Evolutionary conservation across 108 stramenopile genomes (phyloP), one percentile per base, ranked within the genome.

Genomic region (Nitzschia sp.): DNA sequence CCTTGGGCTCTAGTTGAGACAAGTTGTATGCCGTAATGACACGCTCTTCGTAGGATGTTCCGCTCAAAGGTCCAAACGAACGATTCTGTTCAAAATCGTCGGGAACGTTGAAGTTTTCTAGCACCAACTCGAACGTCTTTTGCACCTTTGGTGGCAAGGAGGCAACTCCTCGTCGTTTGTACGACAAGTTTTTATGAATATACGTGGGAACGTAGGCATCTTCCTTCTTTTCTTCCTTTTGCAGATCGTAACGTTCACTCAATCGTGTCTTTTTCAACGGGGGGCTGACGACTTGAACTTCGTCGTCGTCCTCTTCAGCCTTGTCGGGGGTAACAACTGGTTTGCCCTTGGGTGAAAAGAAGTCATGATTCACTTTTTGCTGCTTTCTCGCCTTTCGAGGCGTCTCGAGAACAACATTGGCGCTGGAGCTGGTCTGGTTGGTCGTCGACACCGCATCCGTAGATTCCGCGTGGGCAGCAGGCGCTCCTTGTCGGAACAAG

Each of bases 11-110:
- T 23, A 51, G 49, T 19, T 19, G 8, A 4, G 49, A 51, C 21
- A 51, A 19, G 21, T 79, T 75, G 71, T 93, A 93, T 0, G 88
- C 87, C 0, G 73, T 32, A 54, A 93, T 66, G 15, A 89, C 84
- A 2, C 85, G 75, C 59, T 90, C 84, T 62, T 93, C 92, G 71
- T 79, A 90, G 60, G 79, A 89, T 32, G 72, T 80, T 24, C 92
- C 92, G 42, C 79, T 79, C 54, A 77, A 62, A 1, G 89, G 89
- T 9, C 92, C 92, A 59, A 71, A 85, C 38, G 49, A 64, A 18
- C 76, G 72, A 66, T 82, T 73, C 25, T 57, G 34, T 63, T 90
- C 89, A 46, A 90, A 82, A 54, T 86, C 66, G 0, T 35, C 30
- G 3, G 92, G 92, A 60, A 90, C 74, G 3, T 57, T 24, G 66